A percentile compares a stretch with the other conserved stretches of the same genome.
Conservation (phyloP, 352 stramenopile genomes). For the Halophytophthora batemanensis region DNA sequence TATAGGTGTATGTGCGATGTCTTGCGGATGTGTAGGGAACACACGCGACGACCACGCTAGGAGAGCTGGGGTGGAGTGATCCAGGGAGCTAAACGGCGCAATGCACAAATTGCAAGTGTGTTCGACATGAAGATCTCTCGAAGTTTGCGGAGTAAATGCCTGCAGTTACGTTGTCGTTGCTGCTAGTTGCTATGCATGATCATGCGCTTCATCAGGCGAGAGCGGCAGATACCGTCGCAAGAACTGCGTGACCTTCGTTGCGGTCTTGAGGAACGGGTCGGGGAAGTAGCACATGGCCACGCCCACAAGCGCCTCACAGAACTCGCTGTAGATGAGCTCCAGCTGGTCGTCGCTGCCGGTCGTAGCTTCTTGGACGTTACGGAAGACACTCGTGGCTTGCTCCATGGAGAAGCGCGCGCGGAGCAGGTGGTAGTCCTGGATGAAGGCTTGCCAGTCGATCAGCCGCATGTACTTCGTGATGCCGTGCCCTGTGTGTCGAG, state of each 20-base stretch:
- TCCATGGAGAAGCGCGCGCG: conserved; percentile 58
- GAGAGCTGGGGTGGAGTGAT: no score
- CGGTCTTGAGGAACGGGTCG: conserved; percentile 55
- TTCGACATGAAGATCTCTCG: no score
- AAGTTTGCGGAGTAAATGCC: not conserved
- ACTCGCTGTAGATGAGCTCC: conserved; percentile 74
- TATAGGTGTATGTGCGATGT: no score
- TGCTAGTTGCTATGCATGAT: conserved; percentile 20
- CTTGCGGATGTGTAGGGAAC: no score
- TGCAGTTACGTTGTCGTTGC: no score
- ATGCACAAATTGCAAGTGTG: no score
- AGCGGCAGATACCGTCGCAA: conserved; percentile 65
- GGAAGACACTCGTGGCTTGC: conserved; percentile 52
- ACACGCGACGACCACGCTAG: no score
- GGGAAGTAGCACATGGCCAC: conserved; percentile 57
- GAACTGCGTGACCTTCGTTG: conserved; percentile 64
- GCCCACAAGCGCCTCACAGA: conserved; percentile 63
- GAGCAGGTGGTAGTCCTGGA: conserved; percentile 68
- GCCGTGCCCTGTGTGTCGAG: conserved; percentile 24
- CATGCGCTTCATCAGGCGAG: conserved; percentile 50
- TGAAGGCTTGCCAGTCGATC: conserved; percentile 63
- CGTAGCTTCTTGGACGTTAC: conserved; percentile 56
- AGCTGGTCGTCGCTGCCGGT: conserved; percentile 33
- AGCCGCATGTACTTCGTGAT: conserved; percentile 69
- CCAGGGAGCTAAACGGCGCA: no score